Percentiles rank a stretch among this genome's conserved stretches.
These are phyloP conservation scores for Talaromyces nanjingensis DNA, from an alignment of 495 filamentous ascomycete species.

Conservation along the genomic window DNA sequence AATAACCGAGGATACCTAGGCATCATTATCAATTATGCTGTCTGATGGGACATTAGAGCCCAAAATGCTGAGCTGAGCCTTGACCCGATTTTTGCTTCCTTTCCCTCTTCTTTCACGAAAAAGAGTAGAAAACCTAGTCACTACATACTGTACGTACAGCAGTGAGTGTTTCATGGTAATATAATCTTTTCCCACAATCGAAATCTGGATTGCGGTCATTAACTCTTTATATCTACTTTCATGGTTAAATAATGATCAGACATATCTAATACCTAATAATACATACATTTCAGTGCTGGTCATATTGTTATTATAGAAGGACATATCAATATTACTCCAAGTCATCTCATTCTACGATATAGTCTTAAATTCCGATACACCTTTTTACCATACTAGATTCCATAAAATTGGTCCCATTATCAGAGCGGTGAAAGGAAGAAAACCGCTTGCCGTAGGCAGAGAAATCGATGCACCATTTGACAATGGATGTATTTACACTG, in stretches of 20 bases:
- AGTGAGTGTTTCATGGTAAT: not conserved
- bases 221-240: not conserved
- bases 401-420: not conserved
- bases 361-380: not conserved
- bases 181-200: not conserved
- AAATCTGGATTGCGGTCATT: not conserved
- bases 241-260: not conserved
- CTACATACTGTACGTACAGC: not conserved
- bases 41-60: not conserved
- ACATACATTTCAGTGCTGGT: not conserved
- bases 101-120: not conserved
- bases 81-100: not conserved
- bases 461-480: not conserved
- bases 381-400: not conserved
- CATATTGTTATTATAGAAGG: not conserved
- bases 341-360: not conserved
- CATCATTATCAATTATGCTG: not conserved
- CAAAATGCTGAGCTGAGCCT: not conserved
- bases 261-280: not conserved
- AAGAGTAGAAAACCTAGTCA: not conserved
- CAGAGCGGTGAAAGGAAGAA: not conserved
- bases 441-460: not conserved
- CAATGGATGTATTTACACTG: not conserved
- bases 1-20: not conserved
- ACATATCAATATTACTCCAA: not conserved